Evolutionary conservation across 805 yeast species (phyloP).

Genomic region (Ogataea parapolymorpha): DNA sequence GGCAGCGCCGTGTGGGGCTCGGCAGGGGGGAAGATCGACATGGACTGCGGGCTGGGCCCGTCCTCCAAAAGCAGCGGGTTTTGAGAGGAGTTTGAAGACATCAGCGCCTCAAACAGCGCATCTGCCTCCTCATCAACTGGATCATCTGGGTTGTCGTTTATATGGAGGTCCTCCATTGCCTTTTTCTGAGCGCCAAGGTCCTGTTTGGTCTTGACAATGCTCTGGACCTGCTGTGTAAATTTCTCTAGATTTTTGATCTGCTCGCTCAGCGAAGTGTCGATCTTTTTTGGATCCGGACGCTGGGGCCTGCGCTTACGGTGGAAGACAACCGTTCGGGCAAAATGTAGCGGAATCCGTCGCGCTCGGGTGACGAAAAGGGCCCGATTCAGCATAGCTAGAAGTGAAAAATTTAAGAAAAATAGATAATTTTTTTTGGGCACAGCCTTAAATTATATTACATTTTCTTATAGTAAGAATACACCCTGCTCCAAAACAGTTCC

Average conservation of each 20-base stretch:
- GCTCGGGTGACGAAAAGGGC: background rate
- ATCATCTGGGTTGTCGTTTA: conserved; percentile 18
- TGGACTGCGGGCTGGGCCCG: background rate
- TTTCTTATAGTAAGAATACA: conserved; percentile 26
- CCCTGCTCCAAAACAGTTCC: conserved; percentile 30
- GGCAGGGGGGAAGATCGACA: conserved; percentile 25
- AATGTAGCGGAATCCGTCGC: background rate
- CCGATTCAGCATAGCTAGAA: conserved; percentile 2
- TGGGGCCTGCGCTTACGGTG: background rate
- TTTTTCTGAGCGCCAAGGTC: conserved; percentile 16
- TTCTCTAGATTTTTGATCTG: conserved; percentile 29
- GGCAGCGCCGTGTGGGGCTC: conserved; percentile 35
- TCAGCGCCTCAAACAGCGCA: conserved; percentile 26
- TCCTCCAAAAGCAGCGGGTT: background rate
- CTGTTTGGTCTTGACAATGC: conserved; percentile 19
- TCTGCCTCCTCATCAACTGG: conserved; percentile 27
- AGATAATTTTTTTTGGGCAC: conserved; percentile 5
- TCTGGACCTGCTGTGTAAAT: conserved; percentile 30
- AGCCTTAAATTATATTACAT: conserved; percentile 13
- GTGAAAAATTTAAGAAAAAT: conserved; percentile 3
- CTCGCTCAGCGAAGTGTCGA: conserved; percentile 1
- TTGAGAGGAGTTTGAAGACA: conserved; percentile 17
- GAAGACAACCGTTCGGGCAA: conserved; percentile 3
- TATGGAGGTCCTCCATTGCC: conserved; percentile 20
- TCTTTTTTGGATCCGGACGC: background rate